Evolutionary conservation across 192 early-diverging fungal genomes (phyloP).

Genomic region (Backusella circina): DNA sequence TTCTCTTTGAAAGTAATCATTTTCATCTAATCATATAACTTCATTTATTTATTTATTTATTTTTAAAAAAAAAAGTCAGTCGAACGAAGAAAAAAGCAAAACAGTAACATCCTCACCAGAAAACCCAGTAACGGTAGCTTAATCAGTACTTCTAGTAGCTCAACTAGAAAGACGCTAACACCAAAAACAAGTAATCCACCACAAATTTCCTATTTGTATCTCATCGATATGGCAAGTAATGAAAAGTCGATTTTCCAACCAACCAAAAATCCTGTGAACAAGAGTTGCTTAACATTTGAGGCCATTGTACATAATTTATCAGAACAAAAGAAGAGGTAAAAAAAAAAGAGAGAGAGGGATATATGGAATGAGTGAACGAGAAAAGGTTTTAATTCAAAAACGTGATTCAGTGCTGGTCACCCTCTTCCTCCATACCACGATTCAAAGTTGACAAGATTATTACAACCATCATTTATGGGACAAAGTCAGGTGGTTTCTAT

Average conservation of each 20-base stretch:
- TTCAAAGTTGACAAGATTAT: conserved; percentile 5
- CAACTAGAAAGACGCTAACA: background rate
- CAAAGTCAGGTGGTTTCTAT: background rate
- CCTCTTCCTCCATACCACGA: conserved; percentile 11
- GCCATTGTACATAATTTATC: conserved; percentile 16
- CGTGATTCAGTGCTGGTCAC: background rate
- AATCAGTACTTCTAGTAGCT: background rate
- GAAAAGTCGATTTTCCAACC: conserved; percentile 4
- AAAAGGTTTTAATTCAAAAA: background rate
- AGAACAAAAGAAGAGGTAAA: conserved; percentile 4
- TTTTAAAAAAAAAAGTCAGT: background rate
- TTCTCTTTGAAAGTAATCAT: background rate
- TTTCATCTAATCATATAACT: background rate
- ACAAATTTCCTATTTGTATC: conserved; percentile 8
- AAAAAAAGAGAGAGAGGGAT: no score
- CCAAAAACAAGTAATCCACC: background rate
- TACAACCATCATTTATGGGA: conserved; percentile 6
- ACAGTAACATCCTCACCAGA: background rate
- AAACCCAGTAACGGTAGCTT: background rate
- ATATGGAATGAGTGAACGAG: no score
- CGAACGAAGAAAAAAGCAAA: background rate
- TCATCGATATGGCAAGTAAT: conserved; percentile 10
- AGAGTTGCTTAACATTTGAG: conserved; percentile 6
- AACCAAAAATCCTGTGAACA: conserved; percentile 3
- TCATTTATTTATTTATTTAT: background rate